Conservation (phyloP, 768 basidiomycete species). For the Serpula lacrymans region DNA sequence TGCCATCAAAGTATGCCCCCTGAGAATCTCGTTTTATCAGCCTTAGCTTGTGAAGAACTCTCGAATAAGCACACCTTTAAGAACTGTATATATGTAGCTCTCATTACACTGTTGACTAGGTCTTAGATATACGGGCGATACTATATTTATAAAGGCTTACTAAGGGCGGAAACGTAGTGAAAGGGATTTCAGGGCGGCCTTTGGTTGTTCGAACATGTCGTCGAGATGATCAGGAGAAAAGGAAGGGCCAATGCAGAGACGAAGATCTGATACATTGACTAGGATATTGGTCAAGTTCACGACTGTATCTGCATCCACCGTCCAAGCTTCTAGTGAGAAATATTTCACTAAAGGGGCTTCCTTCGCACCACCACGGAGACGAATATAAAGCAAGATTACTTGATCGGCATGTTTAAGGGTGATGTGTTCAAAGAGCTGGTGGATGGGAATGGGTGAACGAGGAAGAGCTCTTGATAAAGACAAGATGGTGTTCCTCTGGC, state of each 20-base stretch:
- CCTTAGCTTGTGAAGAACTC: slow-evolving; percentile 1
- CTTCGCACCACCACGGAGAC: slow-evolving; percentile 40
- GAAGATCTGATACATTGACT: slow-evolving; percentile 45
- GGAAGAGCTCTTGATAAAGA: slow-evolving; percentile 66
- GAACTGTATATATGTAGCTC: slow-evolving; percentile 79
- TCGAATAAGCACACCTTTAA: slow-evolving; percentile 47
- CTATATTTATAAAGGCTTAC: slow-evolving; percentile 38
- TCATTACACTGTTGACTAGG: slow-evolving; percentile 48
- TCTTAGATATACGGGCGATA: slow-evolving; percentile 5
- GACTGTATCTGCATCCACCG: slow-evolving; percentile 70
- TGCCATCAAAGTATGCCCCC: slow-evolving; percentile 85
- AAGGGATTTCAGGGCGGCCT: slow-evolving; percentile 45
- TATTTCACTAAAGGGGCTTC: slow-evolving; percentile 42
- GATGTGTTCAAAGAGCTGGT: slow-evolving; percentile 59
- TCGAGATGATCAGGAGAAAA: slow-evolving; percentile 82
- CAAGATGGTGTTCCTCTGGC: slow-evolving; percentile 39
- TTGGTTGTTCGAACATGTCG: slow-evolving; percentile 55
- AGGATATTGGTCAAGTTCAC: slow-evolving; percentile 65
- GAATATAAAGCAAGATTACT: slow-evolving; percentile 52
- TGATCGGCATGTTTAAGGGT: slow-evolving; percentile 48
- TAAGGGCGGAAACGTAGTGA: slow-evolving; percentile 81
- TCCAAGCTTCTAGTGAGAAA: slow-evolving; percentile 60
- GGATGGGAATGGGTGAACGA: slow-evolving; percentile 48
- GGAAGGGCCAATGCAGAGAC: slow-evolving; percentile 68
- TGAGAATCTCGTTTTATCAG: slow-evolving; percentile 15